Evolutionary conservation across 208 protist genomes (phyloP), one percentile per base, ranked within the genome.

Genomic region (Angomonas deanei): DNA sequence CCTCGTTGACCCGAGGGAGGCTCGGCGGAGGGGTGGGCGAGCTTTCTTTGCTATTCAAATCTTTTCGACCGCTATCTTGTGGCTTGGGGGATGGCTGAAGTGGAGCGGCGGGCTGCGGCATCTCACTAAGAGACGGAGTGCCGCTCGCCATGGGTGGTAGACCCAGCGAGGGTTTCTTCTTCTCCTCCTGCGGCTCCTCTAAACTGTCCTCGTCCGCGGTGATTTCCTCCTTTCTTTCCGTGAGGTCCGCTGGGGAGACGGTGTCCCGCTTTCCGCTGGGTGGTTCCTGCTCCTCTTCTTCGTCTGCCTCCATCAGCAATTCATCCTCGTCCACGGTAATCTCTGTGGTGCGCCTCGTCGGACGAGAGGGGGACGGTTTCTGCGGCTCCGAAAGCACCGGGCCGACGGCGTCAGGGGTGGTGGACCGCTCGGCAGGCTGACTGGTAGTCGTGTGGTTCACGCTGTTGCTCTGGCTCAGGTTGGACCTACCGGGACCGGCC

Each of bases 81-180:
- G 62, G 34, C 62, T 58, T 59, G 17, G 60, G 32, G 8, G 62
- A 34, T n/a, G 62, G 48, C 26, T 33, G 15, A 13, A 69, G 55
- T 3, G 64, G 64, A 21, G 6, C 64, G 17, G 64, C 64, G 15
- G 64, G 64, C 24, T 49, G 64, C 1, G 64, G 64, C 52, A 69
- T 36, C 11, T 53, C 64, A 1, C 30, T 33, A 2, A 26, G 33
- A 2, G 27, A 52, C 21, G 64, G 64, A 8, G 46, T 56, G 1
- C 46, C 64, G 27, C 30, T 52, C 28, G 64, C 52, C 52, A 23
- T 32, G 3, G 64, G 38, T 6, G 55, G 64, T 23, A 67, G 38
- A 3, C 50, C 32, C 5, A 65, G 19, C 2, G 36, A 17, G 38
- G 36, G 36, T 34, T 42, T 50, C 6, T 28, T 15, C n/a, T n/a